Conservation (phyloP, 2,329 filamentous ascomycete genomes). For the Biscogniauxia marginata region DNA sequence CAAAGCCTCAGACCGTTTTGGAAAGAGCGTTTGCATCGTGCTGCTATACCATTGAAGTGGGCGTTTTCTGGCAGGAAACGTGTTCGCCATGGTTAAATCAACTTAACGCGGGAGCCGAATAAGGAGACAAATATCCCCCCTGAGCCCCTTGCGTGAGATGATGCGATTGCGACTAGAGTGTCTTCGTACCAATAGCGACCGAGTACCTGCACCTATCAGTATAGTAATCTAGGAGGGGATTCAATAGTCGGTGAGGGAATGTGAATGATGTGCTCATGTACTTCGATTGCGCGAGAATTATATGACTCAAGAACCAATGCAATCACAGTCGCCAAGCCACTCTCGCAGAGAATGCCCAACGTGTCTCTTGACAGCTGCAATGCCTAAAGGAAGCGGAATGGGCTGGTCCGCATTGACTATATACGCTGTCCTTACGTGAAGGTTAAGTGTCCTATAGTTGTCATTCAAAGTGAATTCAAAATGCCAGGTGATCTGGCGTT, state of each 20-base stretch:
- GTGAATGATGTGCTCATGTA: background rate
- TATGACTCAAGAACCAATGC: background rate
- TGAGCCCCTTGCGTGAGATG: background rate
- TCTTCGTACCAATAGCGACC: background rate
- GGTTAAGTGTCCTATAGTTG: background rate
- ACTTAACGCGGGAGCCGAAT: background rate
- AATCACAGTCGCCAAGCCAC: background rate
- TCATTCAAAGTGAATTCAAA: background rate
- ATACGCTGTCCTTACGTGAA: background rate
- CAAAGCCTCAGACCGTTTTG: too few relatives aligned
- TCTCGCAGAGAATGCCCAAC: background rate
- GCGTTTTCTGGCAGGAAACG: background rate
- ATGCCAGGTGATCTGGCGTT: too few relatives aligned
- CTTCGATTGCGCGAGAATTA: background rate
- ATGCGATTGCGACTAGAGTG: background rate
- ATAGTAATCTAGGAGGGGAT: background rate
- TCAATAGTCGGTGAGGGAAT: background rate
- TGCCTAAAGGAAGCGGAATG: background rate
- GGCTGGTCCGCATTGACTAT: background rate
- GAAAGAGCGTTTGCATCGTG: too few relatives aligned
- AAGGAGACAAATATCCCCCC: too few relatives aligned
- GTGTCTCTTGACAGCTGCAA: background rate
- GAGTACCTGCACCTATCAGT: background rate
- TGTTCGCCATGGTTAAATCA: background rate
- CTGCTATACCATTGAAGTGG: too few relatives aligned